These are phyloP conservation scores for Colletotrichum orchidophilum DNA, from an alignment of 2,329 filamentous ascomycete genomes.

Conservation along the genomic window DNA sequence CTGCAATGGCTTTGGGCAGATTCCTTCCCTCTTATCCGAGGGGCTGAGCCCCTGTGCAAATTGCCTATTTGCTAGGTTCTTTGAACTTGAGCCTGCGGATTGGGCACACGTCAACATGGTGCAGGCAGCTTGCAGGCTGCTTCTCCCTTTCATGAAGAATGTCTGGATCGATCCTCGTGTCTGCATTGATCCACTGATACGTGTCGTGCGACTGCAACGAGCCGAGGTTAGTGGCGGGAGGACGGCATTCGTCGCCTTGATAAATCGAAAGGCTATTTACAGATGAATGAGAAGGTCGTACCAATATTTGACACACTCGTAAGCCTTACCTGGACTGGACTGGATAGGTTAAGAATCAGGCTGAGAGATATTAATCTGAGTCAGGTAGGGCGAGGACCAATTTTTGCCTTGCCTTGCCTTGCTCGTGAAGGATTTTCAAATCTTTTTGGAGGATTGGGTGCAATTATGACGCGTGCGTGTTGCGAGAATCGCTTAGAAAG, in stretches of 20 bases:
- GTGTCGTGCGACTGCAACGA: neutral
- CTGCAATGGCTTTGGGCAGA: neutral
- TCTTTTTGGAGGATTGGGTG: neutral
- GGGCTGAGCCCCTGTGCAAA: too few relatives aligned
- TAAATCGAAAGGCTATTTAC: neutral
- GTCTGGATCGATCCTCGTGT: neutral
- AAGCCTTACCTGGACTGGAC: neutral
- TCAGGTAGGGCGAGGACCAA: neutral
- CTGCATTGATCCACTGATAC: neutral
- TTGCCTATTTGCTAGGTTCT: too few relatives aligned
- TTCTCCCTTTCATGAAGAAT: neutral
- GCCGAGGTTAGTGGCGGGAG: neutral
- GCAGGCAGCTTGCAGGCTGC: neutral
- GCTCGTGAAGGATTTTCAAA: neutral
- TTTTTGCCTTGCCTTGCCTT: neutral
- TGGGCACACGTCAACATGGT: neutral
- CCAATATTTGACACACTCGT: neutral
- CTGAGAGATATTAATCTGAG: neutral
- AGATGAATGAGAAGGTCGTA: neutral
- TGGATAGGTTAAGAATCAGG: neutral
- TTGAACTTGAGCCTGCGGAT: neutral
- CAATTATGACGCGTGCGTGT: neutral
- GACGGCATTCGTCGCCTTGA: neutral
- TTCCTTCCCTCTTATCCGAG: neutral
- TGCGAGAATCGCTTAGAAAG: neutral